phyloP scores from a whole-genome alignment of 768 basidiomycete genomes.

The Tylopilus sp. region DNA sequence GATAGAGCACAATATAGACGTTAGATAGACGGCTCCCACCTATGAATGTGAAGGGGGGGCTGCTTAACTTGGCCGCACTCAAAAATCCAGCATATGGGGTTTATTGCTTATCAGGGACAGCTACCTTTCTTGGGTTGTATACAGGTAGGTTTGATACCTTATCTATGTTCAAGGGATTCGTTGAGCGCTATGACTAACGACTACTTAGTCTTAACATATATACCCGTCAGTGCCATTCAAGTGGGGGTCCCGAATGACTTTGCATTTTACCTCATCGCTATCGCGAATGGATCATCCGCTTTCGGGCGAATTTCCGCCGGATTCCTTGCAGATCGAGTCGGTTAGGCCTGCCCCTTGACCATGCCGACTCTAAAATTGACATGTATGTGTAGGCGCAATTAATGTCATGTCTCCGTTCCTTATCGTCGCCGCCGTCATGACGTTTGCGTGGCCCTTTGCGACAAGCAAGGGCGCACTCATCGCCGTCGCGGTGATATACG shows the following conservation, averaged over 20 bases:
- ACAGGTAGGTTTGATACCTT: slow-evolving; percentile 40
- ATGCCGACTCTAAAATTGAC: background rate
- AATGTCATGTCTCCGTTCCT: slow-evolving; percentile 70
- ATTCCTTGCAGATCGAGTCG: slow-evolving; percentile 49
- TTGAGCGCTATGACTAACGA: background rate
- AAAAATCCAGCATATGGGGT: slow-evolving; percentile 44
- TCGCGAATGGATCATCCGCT: slow-evolving; percentile 64
- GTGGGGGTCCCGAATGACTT: slow-evolving; percentile 49
- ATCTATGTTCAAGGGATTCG: too few species aligned
- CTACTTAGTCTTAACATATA: slow-evolving; percentile 60
- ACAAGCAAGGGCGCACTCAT: slow-evolving; percentile 42
- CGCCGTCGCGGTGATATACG: slow-evolving; percentile 58
- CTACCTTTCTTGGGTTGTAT: slow-evolving; percentile 67
- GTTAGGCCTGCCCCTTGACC: slow-evolving; percentile 28
- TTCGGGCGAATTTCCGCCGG: slow-evolving; percentile 60
- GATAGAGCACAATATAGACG: slow-evolving; percentile 9
- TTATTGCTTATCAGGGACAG: slow-evolving; percentile 55
- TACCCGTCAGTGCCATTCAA: slow-evolving; percentile 52
- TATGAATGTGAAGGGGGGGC: slow-evolving; percentile 47
- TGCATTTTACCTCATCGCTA: slow-evolving; percentile 61
- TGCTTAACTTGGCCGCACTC: slow-evolving; percentile 55
- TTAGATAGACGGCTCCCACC: slow-evolving; percentile 53
- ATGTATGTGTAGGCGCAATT: slow-evolving; percentile 45
- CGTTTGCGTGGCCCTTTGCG: slow-evolving; percentile 71
- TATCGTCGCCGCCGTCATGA: slow-evolving; percentile 50